These are phyloP conservation scores for Malus hybrid DNA, from an alignment of 331 rosid species.

Conservation along the genomic window DNA sequence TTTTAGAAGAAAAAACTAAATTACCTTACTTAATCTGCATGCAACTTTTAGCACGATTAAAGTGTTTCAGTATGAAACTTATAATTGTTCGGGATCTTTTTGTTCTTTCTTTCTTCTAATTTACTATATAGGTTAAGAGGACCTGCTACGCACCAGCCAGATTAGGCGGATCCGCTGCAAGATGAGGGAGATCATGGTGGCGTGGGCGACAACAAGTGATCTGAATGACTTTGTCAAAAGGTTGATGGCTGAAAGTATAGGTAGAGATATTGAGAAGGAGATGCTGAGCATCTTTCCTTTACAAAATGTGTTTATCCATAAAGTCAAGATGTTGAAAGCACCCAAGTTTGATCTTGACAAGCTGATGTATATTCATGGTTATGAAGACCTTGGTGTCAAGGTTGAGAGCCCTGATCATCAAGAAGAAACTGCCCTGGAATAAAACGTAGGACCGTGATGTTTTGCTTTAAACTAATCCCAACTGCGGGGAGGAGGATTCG, in stretches of 20 bases:
- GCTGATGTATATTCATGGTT: conserved; percentile 75
- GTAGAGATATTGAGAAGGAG: conserved; percentile 69
- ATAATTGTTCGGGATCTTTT: too few relatives aligned
- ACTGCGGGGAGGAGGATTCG: too few relatives aligned
- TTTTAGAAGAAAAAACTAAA: too few relatives aligned
- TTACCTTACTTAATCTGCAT: too few relatives aligned
- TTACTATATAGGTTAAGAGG: conserved; percentile 54
- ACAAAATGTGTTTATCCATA: conserved; percentile 61
- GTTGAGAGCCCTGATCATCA: conserved; percentile 52
- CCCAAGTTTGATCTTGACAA: conserved; percentile 76
- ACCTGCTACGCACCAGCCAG: conserved; percentile 77
- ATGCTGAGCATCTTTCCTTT: conserved; percentile 55
- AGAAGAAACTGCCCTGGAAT: conserved; percentile 35
- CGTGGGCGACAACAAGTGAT: conserved; percentile 62
- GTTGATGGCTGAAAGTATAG: conserved; percentile 69
- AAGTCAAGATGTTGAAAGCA: conserved; percentile 70
- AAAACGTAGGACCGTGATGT: too few relatives aligned
- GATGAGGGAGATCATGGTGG: conserved; percentile 67
- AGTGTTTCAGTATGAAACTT: too few relatives aligned
- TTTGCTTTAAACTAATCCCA: too few relatives aligned
- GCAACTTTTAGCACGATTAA: too few relatives aligned
- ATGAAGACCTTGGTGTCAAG: conserved; percentile 58
- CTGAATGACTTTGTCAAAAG: conserved; percentile 68
- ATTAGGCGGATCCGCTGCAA: conserved; percentile 69
- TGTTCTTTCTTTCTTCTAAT: too few relatives aligned